Evolutionary conservation across 306 rosid species (phyloP).

Genomic region (Hippophae rhamnoides): DNA sequence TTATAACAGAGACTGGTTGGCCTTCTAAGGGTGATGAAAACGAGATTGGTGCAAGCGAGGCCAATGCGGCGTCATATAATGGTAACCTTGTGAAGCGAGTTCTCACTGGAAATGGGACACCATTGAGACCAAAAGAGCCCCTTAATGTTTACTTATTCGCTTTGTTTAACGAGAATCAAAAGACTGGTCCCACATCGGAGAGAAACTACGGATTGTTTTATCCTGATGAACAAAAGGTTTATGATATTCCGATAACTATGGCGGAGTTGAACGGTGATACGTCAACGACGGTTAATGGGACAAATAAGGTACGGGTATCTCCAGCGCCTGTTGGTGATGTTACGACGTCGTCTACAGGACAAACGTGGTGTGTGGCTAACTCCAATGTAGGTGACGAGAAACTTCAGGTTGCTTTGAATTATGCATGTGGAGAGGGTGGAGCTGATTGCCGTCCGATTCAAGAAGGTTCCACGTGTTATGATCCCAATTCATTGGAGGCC

Average conservation of each 20-base stretch:
- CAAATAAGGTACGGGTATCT: constrained; percentile 27
- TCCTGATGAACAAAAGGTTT: constrained; percentile 53
- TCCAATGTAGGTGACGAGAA: constrained; percentile 29
- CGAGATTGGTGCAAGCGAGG: constrained; percentile 45
- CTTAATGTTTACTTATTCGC: constrained; percentile 54
- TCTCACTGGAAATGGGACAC: constrained; percentile 51
- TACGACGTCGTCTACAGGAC: constrained; percentile 10
- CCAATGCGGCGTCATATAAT: constrained; percentile 74
- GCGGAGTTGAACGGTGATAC: constrained; percentile 1
- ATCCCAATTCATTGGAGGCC: constrained; percentile 63
- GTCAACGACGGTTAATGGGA: constrained; percentile 14
- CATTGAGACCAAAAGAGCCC: constrained; percentile 37
- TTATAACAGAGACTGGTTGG: constrained; percentile 75
- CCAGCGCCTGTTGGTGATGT: constrained; percentile 9
- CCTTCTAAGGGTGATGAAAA: constrained; percentile 62
- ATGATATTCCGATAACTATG: constrained; percentile 37
- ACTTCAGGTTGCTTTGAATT: constrained; percentile 47
- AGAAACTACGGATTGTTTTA: constrained; percentile 68
- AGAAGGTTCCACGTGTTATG: constrained; percentile 50
- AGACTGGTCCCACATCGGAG: constrained; percentile 73
- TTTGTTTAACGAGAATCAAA: constrained; percentile 63
- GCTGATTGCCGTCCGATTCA: constrained; percentile 82
- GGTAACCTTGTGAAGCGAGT: constrained; percentile 58
- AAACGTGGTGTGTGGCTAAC: constrained; percentile 80
- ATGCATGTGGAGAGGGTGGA: constrained; percentile 74